Evolutionary conservation across 495 filamentous ascomycete species (phyloP), one percentile per base, ranked within the genome.

Genomic region (Aeminium ludgeri): DNA sequence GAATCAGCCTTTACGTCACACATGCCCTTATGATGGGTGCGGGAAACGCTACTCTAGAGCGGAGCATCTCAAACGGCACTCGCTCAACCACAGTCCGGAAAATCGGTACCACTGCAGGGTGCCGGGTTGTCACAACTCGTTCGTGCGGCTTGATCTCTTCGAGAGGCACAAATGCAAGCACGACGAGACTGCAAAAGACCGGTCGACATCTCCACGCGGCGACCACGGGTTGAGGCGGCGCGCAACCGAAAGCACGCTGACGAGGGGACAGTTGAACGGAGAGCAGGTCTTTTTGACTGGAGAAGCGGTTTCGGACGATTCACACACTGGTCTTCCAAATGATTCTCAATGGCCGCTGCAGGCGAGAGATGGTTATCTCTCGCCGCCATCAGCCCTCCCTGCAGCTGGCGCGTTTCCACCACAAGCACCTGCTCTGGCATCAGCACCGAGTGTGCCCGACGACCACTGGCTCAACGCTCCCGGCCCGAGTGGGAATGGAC

Each of bases 151-250:
- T 3, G 40, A 43, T 19, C 20, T 43, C 3, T 43, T 35, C 25
- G 40, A 18, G 19, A 4, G 40, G 20, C 40, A 43, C 25, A 34
- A 43, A 16, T 15, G 10, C 8, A 43, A 31, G 32, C 40, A 43
- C 32, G 12, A 7, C 16, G 19, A 13, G 28, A 20, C 11, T 10
- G 25, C 13, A 32, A 33, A 3, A 3, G 28, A 18, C 15, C 27
- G 23, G 23, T 25, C 23, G 8, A 25, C 23, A 4, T 25, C 23
- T 25, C 23, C 23, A 25, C 8, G 23, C 4, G 4, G 8, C 3
- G 23, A 25, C 23, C 23, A 25, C 3, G 8, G 4, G 23, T 8
- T 25, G 23, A 8, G 8, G 4, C 23, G 23, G n/a, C n/a, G n/a
- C n/a, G n/a, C n/a, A n/a, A n/a, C n/a, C n/a, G n/a, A n/a, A 25